A percentile compares a stretch with the other conserved stretches of the same genome.
phyloP scores from a whole-genome alignment of 495 filamentous ascomycete species.

The Talaromyces thailandensis region DNA sequence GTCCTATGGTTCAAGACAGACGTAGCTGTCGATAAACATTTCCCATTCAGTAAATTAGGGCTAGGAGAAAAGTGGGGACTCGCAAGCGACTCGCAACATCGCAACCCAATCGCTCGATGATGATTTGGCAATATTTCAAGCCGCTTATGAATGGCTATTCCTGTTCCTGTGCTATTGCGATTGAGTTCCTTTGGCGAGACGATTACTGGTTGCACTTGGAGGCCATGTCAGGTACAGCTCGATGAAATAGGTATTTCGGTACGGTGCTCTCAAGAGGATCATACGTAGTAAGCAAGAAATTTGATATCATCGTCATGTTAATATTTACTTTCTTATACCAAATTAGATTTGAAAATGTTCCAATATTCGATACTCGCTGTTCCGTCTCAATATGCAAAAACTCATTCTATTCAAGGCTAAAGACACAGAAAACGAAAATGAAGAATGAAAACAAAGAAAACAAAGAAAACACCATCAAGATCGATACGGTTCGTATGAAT shows the following conservation, averaged over 20 bases:
- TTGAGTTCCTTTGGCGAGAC: not conserved
- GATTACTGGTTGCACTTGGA: not conserved
- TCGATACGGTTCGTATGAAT: not conserved
- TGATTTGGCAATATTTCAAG: not conserved
- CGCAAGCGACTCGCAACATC: constrained; percentile 1
- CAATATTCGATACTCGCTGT: not conserved
- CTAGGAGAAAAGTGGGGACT: constrained; percentile 2
- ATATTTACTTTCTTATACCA: not conserved
- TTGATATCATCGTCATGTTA: not conserved
- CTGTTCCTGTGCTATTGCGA: not conserved
- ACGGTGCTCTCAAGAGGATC: not conserved
- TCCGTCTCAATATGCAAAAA: not conserved
- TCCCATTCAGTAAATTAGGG: not conserved
- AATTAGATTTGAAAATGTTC: not conserved
- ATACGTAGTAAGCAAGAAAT: not conserved
- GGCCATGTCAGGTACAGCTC: not conserved
- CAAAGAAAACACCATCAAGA: not conserved
- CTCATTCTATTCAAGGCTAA: not conserved
- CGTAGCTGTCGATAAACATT: not conserved
- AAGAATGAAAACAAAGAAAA: not conserved
- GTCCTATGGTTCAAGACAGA: too few species aligned
- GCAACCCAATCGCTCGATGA: not conserved
- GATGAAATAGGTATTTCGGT: not conserved
- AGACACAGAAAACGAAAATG: not conserved
- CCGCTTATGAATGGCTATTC: not conserved